Evolutionary conservation across 305 asterid species (phyloP), one percentile per base, ranked within the genome.

Genomic region (Solanum hybrid): DNA sequence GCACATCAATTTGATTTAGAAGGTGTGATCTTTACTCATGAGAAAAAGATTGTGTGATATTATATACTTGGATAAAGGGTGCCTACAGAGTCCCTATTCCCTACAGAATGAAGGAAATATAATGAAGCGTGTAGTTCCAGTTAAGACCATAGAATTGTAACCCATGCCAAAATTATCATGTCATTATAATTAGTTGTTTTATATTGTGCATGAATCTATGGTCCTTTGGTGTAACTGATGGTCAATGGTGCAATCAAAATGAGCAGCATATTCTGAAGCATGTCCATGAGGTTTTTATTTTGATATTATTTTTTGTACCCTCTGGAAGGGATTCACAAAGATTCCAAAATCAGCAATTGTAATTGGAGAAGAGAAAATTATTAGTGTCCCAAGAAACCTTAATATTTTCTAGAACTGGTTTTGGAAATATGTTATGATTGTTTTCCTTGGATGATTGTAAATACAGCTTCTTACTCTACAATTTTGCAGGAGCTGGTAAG

Each of bases 401-500:
- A 51, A 11, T 45, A 45, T 83, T 45, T 83, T 9, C 27, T 8
- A 83, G 15, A 38, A 9, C 13, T 41, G 27, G 72, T 27, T 39
- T 82, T 27, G 26, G 72, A 82, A 27, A 82, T 51, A 51, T 15
- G 68, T 51, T 17, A 38, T 27, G n/a, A 41, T 82, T 41, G 14
- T 26, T n/a, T 36, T 73, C 84, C 33, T 76, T 83, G 29, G 36
- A 57, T 57, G 10, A 77, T 12, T n/a, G 83, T 51, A 36, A 26
- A 14, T 57, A 27, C 73, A 45, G 77, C 36, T 61, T 89, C 27
- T 85, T 61, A 36, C 90, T 79, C 32, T 79, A 24, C 26, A 77
- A 36, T 87, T 91, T 85, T 70, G 79, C 95, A 96, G 99, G 98
- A 93, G 89, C 72, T 90, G 90, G 68, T 93, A 90, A 92, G 90